These are phyloP conservation scores for Paramecium biaurelia DNA, from an alignment of 73 alveolate genomes.

Conservation along the genomic window DNA sequence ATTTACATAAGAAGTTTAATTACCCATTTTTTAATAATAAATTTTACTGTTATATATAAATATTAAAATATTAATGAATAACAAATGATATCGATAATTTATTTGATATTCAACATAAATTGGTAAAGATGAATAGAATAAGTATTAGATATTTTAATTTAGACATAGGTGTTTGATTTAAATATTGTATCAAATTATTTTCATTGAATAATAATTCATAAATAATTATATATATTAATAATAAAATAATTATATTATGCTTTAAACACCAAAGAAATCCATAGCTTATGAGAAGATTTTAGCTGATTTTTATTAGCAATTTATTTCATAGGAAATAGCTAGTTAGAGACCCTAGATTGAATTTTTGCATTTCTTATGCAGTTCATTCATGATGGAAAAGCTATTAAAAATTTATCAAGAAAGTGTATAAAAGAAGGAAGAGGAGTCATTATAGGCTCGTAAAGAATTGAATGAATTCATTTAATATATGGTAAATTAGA, in stretches of 20 bases:
- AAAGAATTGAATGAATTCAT: not conserved
- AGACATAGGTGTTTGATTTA: not conserved
- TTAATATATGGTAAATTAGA: not conserved
- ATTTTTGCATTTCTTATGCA: constrained; percentile 26
- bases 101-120: not conserved
- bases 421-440: not conserved
- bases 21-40: constrained; percentile 4
- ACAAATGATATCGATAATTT: not conserved
- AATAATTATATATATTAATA: not conserved
- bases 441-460: not conserved
- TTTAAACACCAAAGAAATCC: not conserved
- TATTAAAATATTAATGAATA: not conserved
- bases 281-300: not conserved
- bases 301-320: constrained; percentile 11
- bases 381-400: not conserved
- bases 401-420: not conserved
- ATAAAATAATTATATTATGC: not conserved
- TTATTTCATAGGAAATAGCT: not conserved
- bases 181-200: too few relatives aligned
- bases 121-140: not conserved
- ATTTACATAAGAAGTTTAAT: not conserved
- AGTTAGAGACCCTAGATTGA: not conserved
- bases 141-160: too few relatives aligned
- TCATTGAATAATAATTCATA: too few relatives aligned
- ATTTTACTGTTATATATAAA: not conserved